These are phyloP conservation scores for Eucalyptus globulus DNA, from an alignment of 345 rosid species.

Conservation along the genomic window DNA sequence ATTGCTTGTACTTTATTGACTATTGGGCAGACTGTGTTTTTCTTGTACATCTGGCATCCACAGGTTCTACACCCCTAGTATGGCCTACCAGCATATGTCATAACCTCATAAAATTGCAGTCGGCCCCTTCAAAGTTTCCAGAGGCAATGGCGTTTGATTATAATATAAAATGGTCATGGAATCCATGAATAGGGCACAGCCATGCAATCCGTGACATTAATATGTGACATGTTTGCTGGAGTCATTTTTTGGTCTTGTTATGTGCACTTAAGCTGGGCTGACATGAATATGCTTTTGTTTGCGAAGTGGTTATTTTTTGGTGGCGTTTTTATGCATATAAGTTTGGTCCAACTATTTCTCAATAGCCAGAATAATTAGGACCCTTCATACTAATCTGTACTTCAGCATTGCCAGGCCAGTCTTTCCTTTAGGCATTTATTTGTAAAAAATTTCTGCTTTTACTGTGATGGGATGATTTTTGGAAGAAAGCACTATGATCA, in stretches of 20 bases:
- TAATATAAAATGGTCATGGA: neutral
- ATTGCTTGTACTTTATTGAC: neutral
- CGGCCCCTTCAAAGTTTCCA: neutral
- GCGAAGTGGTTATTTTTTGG: neutral
- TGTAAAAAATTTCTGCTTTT: neutral
- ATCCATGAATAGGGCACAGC: neutral
- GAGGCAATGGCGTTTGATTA: neutral
- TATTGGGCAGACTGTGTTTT: neutral
- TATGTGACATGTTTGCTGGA: neutral
- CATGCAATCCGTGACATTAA: neutral
- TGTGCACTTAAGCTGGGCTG: neutral
- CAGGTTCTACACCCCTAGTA: neutral
- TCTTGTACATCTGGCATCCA: neutral
- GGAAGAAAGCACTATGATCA: neutral
- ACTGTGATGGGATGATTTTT: neutral
- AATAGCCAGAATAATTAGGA: neutral
- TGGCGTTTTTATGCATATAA: neutral
- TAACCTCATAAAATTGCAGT: neutral
- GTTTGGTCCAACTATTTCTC: neutral
- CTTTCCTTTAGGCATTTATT: neutral
- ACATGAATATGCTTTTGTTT: neutral
- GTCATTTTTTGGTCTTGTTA: neutral
- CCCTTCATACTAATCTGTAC: neutral
- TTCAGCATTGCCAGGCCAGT: neutral
- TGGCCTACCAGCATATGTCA: neutral